Evolutionary conservation across 176 grass and related monocot genomes (phyloP).

Genomic region (Carex parvula): DNA sequence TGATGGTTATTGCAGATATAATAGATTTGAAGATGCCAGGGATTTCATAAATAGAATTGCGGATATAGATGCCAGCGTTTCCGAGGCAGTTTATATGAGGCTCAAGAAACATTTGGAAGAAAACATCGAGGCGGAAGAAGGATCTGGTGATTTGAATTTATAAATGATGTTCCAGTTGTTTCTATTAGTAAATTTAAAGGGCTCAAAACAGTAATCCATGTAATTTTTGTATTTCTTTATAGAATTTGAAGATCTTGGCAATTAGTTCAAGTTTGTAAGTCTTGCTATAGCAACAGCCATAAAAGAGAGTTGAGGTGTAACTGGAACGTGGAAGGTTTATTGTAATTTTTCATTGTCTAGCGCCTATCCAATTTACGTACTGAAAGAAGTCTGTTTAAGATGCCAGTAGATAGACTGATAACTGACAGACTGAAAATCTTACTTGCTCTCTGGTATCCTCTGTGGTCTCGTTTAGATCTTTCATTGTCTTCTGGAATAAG

Average conservation of each 20-base stretch:
- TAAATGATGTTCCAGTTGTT: neutral
- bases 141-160: neutral
- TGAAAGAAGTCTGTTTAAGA: neutral
- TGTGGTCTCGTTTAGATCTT: neutral
- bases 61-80: slow-evolving; percentile 38
- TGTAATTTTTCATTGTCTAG: neutral
- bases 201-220: neutral
- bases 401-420: neutral
- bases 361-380: neutral
- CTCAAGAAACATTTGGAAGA: slow-evolving; percentile 27
- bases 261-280: neutral
- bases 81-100: slow-evolving; percentile 32
- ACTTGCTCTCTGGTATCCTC: neutral
- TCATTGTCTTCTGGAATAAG: neutral
- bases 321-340: neutral
- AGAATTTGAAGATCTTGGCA: neutral
- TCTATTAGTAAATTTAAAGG: slow-evolving; percentile 10
- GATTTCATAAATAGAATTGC: slow-evolving; percentile 45
- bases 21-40: slow-evolving; percentile 48
- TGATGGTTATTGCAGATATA: slow-evolving; percentile 61
- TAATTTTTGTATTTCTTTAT: neutral
- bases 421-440: neutral
- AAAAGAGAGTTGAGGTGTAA: neutral
- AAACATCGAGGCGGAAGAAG: neutral
- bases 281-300: neutral